Evolutionary conservation across 2,329 filamentous ascomycete species (phyloP), one percentile per base, ranked within the genome.

Genomic region (Elsinoe batatas): DNA sequence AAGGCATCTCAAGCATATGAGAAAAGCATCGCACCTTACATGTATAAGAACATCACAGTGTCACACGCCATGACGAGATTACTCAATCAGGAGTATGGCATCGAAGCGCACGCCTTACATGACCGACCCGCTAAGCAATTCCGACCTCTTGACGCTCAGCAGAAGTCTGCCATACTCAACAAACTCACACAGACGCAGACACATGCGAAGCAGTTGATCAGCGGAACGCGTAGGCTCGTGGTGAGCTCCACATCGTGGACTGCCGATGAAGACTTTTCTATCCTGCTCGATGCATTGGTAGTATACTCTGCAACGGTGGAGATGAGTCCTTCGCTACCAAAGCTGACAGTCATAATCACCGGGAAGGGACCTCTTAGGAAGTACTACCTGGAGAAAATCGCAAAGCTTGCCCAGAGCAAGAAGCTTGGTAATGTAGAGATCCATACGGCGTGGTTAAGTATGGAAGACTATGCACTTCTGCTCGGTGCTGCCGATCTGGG

Each of bases 201-300:
- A 8, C 72, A 85, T 49, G 82, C 81, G 0, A 67, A 78, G 6
- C 74, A 79, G 53, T 59, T 69, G 13, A 56, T 63, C 15, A 38
- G 54, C 8, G 62, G 63, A 1, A 74, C 74, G 7, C 79, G 81
- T 54, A 82, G 79, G 30, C 77, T 98, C 2, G 72, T 98, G 6
- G 88, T 97, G 36, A 95, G 88, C 72, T 93, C 90, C 57, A 98
- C 93, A 0, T 96, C 91, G 10, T 98, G 93, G 93, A 98, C 93
- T 0, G 82, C 90, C 0, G 93, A 98, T 65, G 93, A 98, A 69
- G 91, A 98, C 69, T 97, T 98, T 68, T 84, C 83, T 1, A 72
- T 98, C 3, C 78, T 98, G 2, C 84, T 98, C 3, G 83, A 90
- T 51, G 91, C 90, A 0, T 76, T 98, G 0, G 82, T 88, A 10